Conservation (phyloP, 1,139 yeast genomes). For the Kodamaea plutei region DNA sequence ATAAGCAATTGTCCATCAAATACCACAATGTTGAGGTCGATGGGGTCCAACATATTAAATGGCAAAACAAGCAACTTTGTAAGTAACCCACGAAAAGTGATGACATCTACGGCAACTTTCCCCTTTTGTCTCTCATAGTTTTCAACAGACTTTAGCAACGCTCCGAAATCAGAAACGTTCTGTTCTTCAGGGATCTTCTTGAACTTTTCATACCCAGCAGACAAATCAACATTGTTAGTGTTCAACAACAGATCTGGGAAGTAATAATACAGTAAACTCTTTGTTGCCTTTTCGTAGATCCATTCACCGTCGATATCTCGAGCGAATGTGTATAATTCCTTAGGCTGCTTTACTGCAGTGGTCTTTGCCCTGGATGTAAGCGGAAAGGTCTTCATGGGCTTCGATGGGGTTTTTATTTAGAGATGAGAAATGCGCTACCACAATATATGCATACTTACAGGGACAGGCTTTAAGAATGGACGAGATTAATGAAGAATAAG, state of each 20-base stretch:
- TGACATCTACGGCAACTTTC: slow-evolving; percentile 57
- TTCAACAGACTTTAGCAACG: slow-evolving; percentile 53
- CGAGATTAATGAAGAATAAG: too few species aligned
- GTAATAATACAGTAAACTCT: slow-evolving; percentile 59
- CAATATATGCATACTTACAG: too few species aligned
- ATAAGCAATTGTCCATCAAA: slow-evolving; percentile 86
- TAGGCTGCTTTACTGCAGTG: slow-evolving; percentile 66
- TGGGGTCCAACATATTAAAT: slow-evolving; percentile 49
- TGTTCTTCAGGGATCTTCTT: slow-evolving; percentile 51
- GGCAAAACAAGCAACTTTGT: slow-evolving; percentile 63
- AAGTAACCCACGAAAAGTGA: slow-evolving; percentile 84
- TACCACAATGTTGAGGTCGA: slow-evolving; percentile 59
- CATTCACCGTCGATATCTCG: slow-evolving; percentile 48
- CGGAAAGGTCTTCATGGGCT: slow-evolving; percentile 40
- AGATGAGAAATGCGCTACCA: slow-evolving; percentile 3
- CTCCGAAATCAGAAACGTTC: slow-evolving; percentile 52
- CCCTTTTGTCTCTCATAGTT: slow-evolving; percentile 48
- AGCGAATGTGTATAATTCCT: slow-evolving; percentile 60
- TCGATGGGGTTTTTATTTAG: too few species aligned
- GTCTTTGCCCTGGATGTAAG: slow-evolving; percentile 47
- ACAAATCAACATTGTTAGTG: slow-evolving; percentile 52
- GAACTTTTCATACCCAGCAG: slow-evolving; percentile 60
- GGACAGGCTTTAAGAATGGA: too few species aligned
- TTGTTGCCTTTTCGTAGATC: slow-evolving; percentile 41
- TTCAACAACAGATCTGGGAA: slow-evolving; percentile 63